Conservation (phyloP, 352 stramenopile genomes). For the Phytophthora podocarpi region DNA sequence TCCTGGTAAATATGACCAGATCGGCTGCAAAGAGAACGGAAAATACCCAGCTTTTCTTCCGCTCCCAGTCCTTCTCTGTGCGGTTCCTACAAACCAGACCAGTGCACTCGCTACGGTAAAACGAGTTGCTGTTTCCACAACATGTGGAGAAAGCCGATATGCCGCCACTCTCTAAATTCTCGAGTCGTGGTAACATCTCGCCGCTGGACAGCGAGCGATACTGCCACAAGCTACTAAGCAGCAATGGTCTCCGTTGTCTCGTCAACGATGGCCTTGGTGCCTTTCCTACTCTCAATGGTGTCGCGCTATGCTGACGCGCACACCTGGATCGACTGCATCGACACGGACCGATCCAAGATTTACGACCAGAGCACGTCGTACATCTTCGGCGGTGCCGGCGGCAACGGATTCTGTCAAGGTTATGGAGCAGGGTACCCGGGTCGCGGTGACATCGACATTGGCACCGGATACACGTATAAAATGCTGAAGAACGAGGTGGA, state of each 20-base stretch:
- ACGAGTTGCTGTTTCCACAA: conserved; percentile 3
- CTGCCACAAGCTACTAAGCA: conserved; percentile 4
- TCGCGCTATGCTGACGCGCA: conserved; percentile 42
- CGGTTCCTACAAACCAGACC: conserved; percentile 24
- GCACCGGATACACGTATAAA: conserved; percentile 65
- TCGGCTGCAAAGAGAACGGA: not conserved
- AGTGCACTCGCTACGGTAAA: conserved; percentile 18
- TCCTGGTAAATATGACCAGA: conserved; percentile 1
- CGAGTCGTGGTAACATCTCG: conserved; percentile 9
- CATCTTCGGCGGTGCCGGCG: conserved; percentile 63
- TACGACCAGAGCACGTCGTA: conserved; percentile 63
- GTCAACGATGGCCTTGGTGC: conserved; percentile 12
- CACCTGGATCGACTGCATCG: conserved; percentile 70
- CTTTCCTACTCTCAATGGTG: conserved; percentile 17
- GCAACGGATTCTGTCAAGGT: conserved; percentile 73
- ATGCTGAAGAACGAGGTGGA: conserved; percentile 74
- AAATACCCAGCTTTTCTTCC: conserved; percentile 34
- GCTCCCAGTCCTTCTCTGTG: conserved; percentile 30
- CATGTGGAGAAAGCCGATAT: no score
- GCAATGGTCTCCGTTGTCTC: conserved; percentile 20
- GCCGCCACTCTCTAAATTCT: conserved; percentile 27
- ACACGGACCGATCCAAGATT: conserved; percentile 53
- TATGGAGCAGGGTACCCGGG: conserved; percentile 69
- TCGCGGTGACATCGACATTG: conserved; percentile 56
- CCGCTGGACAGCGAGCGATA: conserved; percentile 1